These are phyloP conservation scores for Blepharisma stoltei DNA, from an alignment of 73 alveolate species.

Conservation along the genomic window DNA sequence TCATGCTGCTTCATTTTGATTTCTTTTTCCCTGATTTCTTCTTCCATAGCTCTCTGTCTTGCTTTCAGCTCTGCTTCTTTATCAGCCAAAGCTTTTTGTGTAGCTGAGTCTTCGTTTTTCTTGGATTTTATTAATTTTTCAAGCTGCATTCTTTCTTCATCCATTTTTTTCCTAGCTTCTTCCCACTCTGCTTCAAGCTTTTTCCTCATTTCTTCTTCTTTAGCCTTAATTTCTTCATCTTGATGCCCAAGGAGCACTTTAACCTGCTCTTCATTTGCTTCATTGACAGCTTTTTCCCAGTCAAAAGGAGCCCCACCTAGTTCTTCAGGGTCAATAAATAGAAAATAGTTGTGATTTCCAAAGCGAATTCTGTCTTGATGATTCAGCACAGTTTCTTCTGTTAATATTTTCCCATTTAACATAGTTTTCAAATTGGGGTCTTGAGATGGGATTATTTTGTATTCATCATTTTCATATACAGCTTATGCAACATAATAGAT, in stretches of 20 bases:
- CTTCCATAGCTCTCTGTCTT: constrained; percentile 56
- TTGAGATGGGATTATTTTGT: constrained; percentile 42
- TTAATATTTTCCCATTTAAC: constrained; percentile 18
- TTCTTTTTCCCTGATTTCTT: constrained; percentile 37
- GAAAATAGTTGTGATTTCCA: constrained; percentile 50
- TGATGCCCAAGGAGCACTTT: constrained; percentile 44
- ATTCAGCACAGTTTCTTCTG: background rate
- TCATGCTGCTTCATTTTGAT: constrained; percentile 50
- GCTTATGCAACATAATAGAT: too few relatives aligned
- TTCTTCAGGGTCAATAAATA: constrained; percentile 43
- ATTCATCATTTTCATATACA: constrained; percentile 44
- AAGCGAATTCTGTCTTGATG: constrained; percentile 54
- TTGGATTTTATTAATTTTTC: constrained; percentile 35
- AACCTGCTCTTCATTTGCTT: constrained; percentile 51
- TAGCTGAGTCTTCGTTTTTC: constrained; percentile 19
- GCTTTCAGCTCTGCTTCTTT: constrained; percentile 47
- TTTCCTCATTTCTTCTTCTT: constrained; percentile 47
- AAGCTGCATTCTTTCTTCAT: constrained; percentile 37
- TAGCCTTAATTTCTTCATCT: constrained; percentile 31
- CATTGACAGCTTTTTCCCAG: constrained; percentile 40
- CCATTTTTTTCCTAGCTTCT: constrained; percentile 43
- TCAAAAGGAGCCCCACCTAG: background rate
- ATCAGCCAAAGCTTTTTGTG: constrained; percentile 12
- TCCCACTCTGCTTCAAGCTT: constrained; percentile 31
- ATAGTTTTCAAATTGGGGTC: constrained; percentile 36